These are phyloP conservation scores for Saccharum spontaneum DNA, from an alignment of 176 grass and related monocot species.

Conservation along the genomic window DNA sequence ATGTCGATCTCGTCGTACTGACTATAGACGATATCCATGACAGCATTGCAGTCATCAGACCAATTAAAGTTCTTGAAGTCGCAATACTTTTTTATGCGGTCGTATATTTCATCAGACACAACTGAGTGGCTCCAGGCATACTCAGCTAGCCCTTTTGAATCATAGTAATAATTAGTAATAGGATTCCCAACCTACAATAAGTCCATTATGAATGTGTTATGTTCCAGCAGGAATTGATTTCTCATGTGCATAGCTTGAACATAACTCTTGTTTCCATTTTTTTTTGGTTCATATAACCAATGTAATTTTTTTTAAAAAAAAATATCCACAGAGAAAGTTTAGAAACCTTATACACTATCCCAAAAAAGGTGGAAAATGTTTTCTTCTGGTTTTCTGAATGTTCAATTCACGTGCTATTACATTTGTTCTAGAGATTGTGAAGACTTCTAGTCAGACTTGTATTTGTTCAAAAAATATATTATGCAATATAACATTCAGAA, in stretches of 20 bases:
- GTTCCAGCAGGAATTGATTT: not conserved
- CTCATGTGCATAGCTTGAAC: not conserved
- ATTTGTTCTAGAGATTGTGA: not conserved
- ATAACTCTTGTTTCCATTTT: too few species aligned
- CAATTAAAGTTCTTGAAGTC: slow-evolving; percentile 61
- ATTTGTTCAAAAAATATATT: not conserved
- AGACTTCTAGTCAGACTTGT: not conserved
- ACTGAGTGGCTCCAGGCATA: slow-evolving; percentile 84
- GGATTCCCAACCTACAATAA: slow-evolving; percentile 71
- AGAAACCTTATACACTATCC: not conserved
- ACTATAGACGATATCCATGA: slow-evolving; percentile 46
- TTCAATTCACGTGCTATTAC: not conserved
- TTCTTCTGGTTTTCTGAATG: not conserved
- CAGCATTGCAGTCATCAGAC: slow-evolving; percentile 42
- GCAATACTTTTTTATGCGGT: slow-evolving; percentile 46
- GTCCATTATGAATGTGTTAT: not conserved
- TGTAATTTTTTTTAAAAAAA: not conserved
- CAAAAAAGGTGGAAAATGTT: not conserved
- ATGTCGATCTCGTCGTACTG: slow-evolving; percentile 70
- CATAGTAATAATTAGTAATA: slow-evolving; percentile 60
- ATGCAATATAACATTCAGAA: not conserved
- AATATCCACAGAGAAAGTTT: not conserved
- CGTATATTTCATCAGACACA: slow-evolving; percentile 57
- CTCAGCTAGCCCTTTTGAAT: slow-evolving; percentile 64
- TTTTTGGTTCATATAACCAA: not conserved